phyloP scores from a whole-genome alignment of 2,329 filamentous ascomycete species.

The Sarocladiaceae sp. region DNA sequence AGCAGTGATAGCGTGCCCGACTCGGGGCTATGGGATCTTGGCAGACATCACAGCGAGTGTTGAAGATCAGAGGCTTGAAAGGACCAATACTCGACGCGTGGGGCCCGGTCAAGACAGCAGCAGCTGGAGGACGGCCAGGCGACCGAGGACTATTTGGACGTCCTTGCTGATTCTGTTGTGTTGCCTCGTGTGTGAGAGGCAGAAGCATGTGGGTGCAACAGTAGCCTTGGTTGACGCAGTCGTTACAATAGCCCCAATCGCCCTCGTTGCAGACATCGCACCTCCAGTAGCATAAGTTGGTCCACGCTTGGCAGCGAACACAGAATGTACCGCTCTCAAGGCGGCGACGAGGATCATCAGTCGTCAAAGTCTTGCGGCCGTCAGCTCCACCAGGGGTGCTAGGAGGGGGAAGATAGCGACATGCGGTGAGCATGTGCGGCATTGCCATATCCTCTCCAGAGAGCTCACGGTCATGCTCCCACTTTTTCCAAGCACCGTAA shows the following conservation, averaged over 20 bases:
- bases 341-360: slow-evolving; percentile 62
- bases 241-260: slow-evolving; percentile 91
- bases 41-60: slow-evolving; percentile 76
- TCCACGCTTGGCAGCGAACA: slow-evolving; percentile 65
- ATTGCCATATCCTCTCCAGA: slow-evolving; percentile 34
- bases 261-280: slow-evolving; percentile 85
- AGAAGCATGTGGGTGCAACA: slow-evolving; percentile 80
- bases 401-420: slow-evolving; percentile 51
- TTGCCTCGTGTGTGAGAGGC: slow-evolving; percentile 62
- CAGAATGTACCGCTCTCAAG: slow-evolving; percentile 83
- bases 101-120: slow-evolving; percentile 43
- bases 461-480: slow-evolving; percentile 47
- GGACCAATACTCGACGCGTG: slow-evolving; percentile 42
- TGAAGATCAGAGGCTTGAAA: slow-evolving; percentile 68
- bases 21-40: slow-evolving; percentile 65
- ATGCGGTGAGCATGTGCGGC: slow-evolving; percentile 56
- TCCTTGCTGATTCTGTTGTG: slow-evolving; percentile 21
- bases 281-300: slow-evolving; percentile 86
- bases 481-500: slow-evolving; percentile 62
- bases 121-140: slow-evolving; percentile 41
- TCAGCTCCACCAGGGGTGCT: slow-evolving; percentile 47
- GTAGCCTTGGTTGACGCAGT: slow-evolving; percentile 76
- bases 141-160: slow-evolving; percentile 38
- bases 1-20: slow-evolving; percentile 75
- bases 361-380: slow-evolving; percentile 54